A percentile compares a stretch with the other conserved stretches of the same genome.
Conservation (phyloP, 2,329 filamentous ascomycete genomes). For the Fusarium sp. region DNA sequence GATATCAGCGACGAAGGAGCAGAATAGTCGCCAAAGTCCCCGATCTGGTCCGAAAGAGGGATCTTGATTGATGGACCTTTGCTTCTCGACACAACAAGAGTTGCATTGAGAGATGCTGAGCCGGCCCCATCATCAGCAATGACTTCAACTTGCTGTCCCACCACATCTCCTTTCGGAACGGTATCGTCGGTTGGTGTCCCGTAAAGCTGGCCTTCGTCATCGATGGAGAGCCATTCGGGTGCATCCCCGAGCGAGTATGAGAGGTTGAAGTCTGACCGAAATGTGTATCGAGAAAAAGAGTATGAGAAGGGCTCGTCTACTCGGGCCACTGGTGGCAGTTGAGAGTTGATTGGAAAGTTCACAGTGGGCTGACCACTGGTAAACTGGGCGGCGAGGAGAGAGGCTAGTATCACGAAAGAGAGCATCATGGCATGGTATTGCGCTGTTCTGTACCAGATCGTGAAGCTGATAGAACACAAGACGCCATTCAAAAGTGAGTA, state of each 20-base stretch:
- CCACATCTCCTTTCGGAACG: slow-evolving; percentile 61
- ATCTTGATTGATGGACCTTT: slow-evolving; percentile 64
- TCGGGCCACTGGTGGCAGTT: slow-evolving; percentile 83
- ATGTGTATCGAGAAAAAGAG: slow-evolving; percentile 79
- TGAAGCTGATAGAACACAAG: slow-evolving; percentile 27
- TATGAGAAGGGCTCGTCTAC: slow-evolving; percentile 76
- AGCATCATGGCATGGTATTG: slow-evolving; percentile 46
- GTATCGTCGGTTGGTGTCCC: slow-evolving; percentile 74
- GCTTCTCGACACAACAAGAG: slow-evolving; percentile 75
- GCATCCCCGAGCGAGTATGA: slow-evolving; percentile 74
- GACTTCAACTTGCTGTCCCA: slow-evolving; percentile 72
- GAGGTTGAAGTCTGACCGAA: slow-evolving; percentile 72
- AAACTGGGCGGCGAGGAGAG: slow-evolving; percentile 44
- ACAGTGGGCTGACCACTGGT: slow-evolving; percentile 55
- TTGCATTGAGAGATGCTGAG: slow-evolving; percentile 72
- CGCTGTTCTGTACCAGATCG: slow-evolving; percentile 35
- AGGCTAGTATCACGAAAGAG: slow-evolving; percentile 42
- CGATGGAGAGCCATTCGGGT: slow-evolving; percentile 81
- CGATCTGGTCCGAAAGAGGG: slow-evolving; percentile 69
- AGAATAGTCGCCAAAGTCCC: slow-evolving; percentile 68
- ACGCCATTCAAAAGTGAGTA: slow-evolving; percentile 32
- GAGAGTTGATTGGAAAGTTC: slow-evolving; percentile 83
- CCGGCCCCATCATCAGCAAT: slow-evolving; percentile 76
- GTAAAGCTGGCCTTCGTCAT: slow-evolving; percentile 73
- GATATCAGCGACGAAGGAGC: slow-evolving; percentile 69